Conservation (phyloP, 257 asterid species). For the Solanum etuberosum region DNA sequence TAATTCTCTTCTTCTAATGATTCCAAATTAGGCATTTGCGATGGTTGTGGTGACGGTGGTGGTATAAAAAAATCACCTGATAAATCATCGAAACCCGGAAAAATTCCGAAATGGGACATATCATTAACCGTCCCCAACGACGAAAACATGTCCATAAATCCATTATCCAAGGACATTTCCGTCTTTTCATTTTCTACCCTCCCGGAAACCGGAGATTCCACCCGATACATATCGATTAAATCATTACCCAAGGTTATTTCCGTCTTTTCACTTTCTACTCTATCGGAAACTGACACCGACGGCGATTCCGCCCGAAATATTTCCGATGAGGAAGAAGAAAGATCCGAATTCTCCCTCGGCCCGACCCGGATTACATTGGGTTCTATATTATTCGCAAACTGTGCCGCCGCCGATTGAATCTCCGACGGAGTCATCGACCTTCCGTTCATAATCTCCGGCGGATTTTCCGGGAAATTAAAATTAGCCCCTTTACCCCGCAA, state of each 20-base stretch:
- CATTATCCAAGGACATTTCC: constrained; percentile 33
- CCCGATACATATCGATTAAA: constrained; percentile 25
- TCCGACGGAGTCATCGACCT: constrained; percentile 40
- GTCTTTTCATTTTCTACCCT: constrained; percentile 20
- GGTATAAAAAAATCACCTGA: constrained; percentile 22
- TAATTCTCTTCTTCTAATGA: constrained; percentile 14
- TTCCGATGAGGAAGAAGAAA: constrained; percentile 18
- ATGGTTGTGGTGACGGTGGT: constrained; percentile 8
- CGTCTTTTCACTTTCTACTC: constrained; percentile 18
- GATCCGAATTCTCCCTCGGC: constrained; percentile 14
- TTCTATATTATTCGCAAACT: constrained; percentile 30
- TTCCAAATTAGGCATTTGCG: constrained; percentile 16
- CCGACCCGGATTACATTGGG: background rate
- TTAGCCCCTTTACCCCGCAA: constrained; percentile 53
- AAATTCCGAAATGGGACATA: constrained; percentile 36
- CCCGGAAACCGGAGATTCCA: constrained; percentile 18
- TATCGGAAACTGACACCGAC: constrained; percentile 38
- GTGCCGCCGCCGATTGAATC: constrained; percentile 63
- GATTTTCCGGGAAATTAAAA: constrained; percentile 52
- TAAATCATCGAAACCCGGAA: constrained; percentile 53
- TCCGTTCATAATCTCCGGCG: constrained; percentile 34
- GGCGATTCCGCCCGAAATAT: constrained; percentile 40
- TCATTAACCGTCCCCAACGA: constrained; percentile 14
- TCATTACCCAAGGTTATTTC: constrained; percentile 34
- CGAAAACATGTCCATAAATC: constrained; percentile 28